phyloP scores from a whole-genome alignment of 805 yeast species.

The Lipomyces spencermartinsiae region DNA sequence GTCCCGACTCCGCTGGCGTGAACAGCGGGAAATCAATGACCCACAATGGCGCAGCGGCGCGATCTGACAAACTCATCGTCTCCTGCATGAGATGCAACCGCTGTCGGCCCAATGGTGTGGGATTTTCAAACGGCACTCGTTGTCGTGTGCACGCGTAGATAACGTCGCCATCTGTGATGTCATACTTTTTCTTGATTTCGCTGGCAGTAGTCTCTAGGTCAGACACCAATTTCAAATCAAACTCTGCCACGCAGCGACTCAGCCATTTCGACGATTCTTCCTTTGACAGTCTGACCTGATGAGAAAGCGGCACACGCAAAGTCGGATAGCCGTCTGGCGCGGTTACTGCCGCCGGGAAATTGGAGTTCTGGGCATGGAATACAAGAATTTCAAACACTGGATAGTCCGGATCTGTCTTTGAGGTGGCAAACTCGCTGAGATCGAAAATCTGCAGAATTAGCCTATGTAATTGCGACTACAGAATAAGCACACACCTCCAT shows the following conservation, averaged over 20 bases:
- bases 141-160: conserved; percentile 82
- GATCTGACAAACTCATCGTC: conserved; percentile 33
- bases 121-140: conserved; percentile 77
- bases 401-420: conserved; percentile 53
- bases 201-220: conserved; percentile 14
- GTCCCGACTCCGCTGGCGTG: conserved; percentile 65
- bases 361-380: conserved; percentile 47
- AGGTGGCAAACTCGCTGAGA: conserved; percentile 53
- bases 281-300: background rate
- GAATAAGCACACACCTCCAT: conserved; percentile 15
- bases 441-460: conserved; percentile 56
- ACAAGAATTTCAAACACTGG: conserved; percentile 79
- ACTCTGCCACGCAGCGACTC: conserved; percentile 1
- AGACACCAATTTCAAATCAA: conserved; percentile 12
- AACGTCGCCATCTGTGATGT: conserved; percentile 69
- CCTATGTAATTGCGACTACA: no score
- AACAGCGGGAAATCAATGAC: conserved; percentile 92
- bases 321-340: conserved; percentile 27
- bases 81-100: conserved; percentile 73
- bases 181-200: conserved; percentile 15
- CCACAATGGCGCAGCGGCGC: conserved; percentile 56
- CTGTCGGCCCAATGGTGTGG: conserved; percentile 89
- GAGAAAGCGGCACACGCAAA: conserved; percentile 18
- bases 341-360: conserved; percentile 38
- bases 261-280: conserved; percentile 43